Percentiles rank a stretch among this genome's conserved stretches.
Evolutionary conservation across 2,329 filamentous ascomycete species (phyloP).

Genomic region (Sporothrix globosa): DNA sequence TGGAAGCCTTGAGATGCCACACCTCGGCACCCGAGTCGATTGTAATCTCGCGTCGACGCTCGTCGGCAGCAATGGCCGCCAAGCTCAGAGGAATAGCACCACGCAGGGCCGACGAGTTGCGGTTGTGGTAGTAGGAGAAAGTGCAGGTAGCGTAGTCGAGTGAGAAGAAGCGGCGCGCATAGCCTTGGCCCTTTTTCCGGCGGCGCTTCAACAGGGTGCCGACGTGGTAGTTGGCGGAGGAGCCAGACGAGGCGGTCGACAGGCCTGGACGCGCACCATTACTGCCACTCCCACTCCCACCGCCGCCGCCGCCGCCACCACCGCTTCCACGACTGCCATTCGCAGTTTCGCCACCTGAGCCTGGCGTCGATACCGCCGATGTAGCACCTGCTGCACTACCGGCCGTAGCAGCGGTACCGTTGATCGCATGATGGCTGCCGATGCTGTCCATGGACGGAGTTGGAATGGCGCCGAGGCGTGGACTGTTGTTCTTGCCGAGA

Average conservation of each 20-base stretch:
- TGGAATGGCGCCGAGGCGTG: constrained; percentile 43
- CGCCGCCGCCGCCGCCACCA: not conserved
- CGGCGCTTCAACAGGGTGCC: constrained; percentile 86
- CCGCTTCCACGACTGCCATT: not conserved
- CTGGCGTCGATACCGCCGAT: constrained; percentile 1
- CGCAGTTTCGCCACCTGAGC: constrained; percentile 42
- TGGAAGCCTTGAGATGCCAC: constrained; percentile 88
- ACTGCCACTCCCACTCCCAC: constrained; percentile 34
- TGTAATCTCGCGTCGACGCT: constrained; percentile 85
- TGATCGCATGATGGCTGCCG: constrained; percentile 54
- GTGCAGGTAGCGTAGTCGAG: constrained; percentile 93
- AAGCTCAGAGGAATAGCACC: constrained; percentile 91
- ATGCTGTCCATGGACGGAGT: constrained; percentile 65
- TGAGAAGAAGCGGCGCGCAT: constrained; percentile 91
- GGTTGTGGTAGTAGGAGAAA: constrained; percentile 93
- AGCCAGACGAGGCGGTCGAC: constrained; percentile 18
- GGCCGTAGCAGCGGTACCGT: constrained; percentile 53
- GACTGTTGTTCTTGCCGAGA: constrained; percentile 53
- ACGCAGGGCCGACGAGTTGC: constrained; percentile 86
- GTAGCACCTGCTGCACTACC: constrained; percentile 33
- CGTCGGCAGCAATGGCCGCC: constrained; percentile 87
- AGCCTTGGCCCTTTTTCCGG: constrained; percentile 91
- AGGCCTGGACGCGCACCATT: constrained; percentile 11
- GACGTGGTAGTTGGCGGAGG: constrained; percentile 68
- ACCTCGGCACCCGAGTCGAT: constrained; percentile 97